Base-by-base conservation (phyloP, 169 alveolate genomes). In the Plasmodium billcollinsi region DNA sequence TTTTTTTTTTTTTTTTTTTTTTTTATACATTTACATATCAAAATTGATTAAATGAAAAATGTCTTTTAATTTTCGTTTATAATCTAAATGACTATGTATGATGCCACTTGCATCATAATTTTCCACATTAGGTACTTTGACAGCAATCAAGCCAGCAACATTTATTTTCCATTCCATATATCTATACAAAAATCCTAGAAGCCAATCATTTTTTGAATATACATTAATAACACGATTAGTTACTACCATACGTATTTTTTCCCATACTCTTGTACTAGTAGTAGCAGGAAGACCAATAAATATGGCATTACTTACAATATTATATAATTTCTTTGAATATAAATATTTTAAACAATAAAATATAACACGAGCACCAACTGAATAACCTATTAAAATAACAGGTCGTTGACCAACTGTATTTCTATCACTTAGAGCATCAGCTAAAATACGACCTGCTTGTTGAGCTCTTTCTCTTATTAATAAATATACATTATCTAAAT, bases 281-380 rank as follows among this genome's bases (percentile, higher is more conserved):
- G 97, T 94, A 18, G 97, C 94, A 11, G 98, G 98, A 50, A 96
- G 92, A 15, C 98, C 98, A 83, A 96, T 94, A 71, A 97, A 88
- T 43, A 95, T 96, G 74, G 94, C 98, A 80, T 96, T 97, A 85
- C 93, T 93, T 45, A 97, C 96, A 71, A 92, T 78, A 91, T 93
- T 91, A 63, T 95, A 89, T 65, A 93, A 88, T 49, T 94, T 88
- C 91, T 92, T 73, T 67, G 92, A 92, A 88, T 96, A 91, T 65
- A 97, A 93, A 56, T 95, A 96, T 92, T 95, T 94, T 58, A 97
- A 91, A 33, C 97, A 93, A 73, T 96, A 92, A 86, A 94, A 93
- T 26, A 97, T 95, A 45, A 96, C 98, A 6, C 98, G 93, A 14
- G 98, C 98, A 20, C 99, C 99, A 94, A 97, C 95, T 88, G 97